Base-by-base conservation (phyloP, 441 rosid species). In the Raphanus hybrid region DNA sequence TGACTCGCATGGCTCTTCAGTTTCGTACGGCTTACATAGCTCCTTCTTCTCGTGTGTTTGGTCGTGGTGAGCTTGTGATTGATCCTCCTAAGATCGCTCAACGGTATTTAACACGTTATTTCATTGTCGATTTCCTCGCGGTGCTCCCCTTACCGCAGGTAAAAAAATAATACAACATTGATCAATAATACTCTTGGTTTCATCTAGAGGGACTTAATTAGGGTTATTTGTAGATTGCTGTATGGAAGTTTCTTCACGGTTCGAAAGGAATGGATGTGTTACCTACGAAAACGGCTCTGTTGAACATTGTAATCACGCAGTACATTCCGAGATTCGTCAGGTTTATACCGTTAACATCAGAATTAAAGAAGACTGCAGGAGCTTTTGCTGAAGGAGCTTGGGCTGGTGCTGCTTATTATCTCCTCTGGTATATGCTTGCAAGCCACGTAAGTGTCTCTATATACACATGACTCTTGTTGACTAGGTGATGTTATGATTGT, bases 61-160 rank as follows among this genome's bases (percentile, higher is more conserved):
- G 98, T 39, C 86, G 99, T n/a, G 99, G 99, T 68, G 99, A 94
- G 82, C 98, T 94, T 67, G 99, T 94, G 14, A 93, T 92, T 15
- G 98, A 92, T 83, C 84, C 97, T 75, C 90, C 89, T 58, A 84
- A 92, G 78, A 94, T 94, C 43, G 97, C 99, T 0, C 69, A 80
- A 69, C 83, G 96, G 34, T 94, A 94, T 59, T 66, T 94, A 67
- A 67, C 80, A n/a, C 96, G 91, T 11, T 86, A 87, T 76, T 94
- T 94, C 89, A 71, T 88, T 43, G 86, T 90, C 11, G 99, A 94
- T 86, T 82, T 91, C 62, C 91, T 92, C 9, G 85, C 98, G 8
- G 94, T 94, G 59, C 88, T 94, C 23, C 99, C 98, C n/a, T 69
- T 93, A 69, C 98, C 98, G 41, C 96, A 94, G 98, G 99, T 91